A percentile compares a stretch with the other conserved stretches of the same genome.
Evolutionary conservation across 1,284 basidiomycete genomes (phyloP).

Genomic region (Polyporus tsugae): DNA sequence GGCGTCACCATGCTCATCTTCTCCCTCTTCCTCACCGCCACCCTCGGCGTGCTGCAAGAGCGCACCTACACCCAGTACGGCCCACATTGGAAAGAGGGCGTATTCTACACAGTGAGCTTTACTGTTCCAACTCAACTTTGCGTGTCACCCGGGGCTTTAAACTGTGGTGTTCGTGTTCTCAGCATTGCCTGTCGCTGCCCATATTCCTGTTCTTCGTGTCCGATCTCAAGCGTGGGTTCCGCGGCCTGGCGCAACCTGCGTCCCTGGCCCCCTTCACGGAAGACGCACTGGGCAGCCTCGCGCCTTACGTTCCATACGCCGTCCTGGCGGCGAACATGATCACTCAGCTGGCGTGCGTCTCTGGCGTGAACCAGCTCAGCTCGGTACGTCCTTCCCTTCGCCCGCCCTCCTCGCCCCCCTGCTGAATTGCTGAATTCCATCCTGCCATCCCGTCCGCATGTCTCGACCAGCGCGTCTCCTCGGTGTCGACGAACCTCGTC

Average conservation of each 20-base stretch:
- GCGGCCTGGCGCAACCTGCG: slow-evolving; percentile 47
- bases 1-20: slow-evolving; percentile 79
- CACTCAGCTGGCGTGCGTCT: slow-evolving; percentile 87
- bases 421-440: slow-evolving; percentile 3
- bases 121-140: neutral
- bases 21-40: slow-evolving; percentile 78
- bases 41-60: slow-evolving; percentile 86
- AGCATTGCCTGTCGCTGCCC: slow-evolving; percentile 80
- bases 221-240: slow-evolving; percentile 64
- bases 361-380: slow-evolving; percentile 86
- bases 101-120: slow-evolving; percentile 79
- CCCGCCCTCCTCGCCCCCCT: neutral
- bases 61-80: slow-evolving; percentile 77
- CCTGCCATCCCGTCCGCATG: neutral
- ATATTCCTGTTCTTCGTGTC: slow-evolving; percentile 72
- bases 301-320: slow-evolving; percentile 51
- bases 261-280: slow-evolving; percentile 24
- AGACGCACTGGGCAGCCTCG: slow-evolving; percentile 17
- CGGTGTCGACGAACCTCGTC: slow-evolving; percentile 77
- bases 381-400: slow-evolving; percentile 57
- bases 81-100: slow-evolving; percentile 85
- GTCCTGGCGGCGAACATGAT: slow-evolving; percentile 75
- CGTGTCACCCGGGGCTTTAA: neutral
- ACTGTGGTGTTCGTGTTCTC: neutral
- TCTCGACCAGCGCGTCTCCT: slow-evolving; percentile 64